phyloP scores from a whole-genome alignment of 176 grass and related monocot species.

The Areca catechu region DNA sequence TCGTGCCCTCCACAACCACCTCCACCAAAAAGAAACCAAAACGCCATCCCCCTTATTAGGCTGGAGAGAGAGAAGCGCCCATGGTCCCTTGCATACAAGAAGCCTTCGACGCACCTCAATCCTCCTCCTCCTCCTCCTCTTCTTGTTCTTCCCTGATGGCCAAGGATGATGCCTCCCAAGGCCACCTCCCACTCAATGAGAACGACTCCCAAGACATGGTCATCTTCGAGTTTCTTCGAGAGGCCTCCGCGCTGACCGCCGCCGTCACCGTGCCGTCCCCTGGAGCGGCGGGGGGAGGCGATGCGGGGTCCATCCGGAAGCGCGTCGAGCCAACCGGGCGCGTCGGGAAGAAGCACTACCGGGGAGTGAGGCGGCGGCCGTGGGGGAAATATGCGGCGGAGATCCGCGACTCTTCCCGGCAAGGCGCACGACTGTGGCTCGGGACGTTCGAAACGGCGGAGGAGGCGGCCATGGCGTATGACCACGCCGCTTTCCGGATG shows the following conservation, averaged over 20 bases:
- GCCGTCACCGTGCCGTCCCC: neutral
- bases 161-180: slow-evolving; percentile 1
- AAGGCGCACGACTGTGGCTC: slow-evolving; percentile 81
- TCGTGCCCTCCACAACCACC: too few relatives aligned
- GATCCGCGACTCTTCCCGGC: slow-evolving; percentile 69
- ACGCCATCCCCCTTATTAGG: too few relatives aligned
- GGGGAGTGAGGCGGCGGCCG: slow-evolving; percentile 78
- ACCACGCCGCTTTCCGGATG: slow-evolving; percentile 71
- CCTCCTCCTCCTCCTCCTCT: too few relatives aligned
- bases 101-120: too few relatives aligned
- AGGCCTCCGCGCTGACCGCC: slow-evolving; percentile 34
- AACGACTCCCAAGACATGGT: slow-evolving; percentile 94
- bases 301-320: slow-evolving; percentile 5
- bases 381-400: slow-evolving; percentile 95
- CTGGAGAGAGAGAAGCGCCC: too few relatives aligned
- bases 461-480: slow-evolving; percentile 70
- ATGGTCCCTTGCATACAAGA: too few relatives aligned
- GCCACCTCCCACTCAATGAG: slow-evolving; percentile 77
- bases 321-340: neutral
- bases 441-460: slow-evolving; percentile 84
- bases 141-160: too few relatives aligned
- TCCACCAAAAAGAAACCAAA: too few relatives aligned
- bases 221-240: slow-evolving; percentile 77
- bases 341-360: slow-evolving; percentile 31
- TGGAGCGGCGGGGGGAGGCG: neutral